phyloP scores from a whole-genome alignment of 2,329 filamentous ascomycete genomes.

The Fusarium sp. region DNA sequence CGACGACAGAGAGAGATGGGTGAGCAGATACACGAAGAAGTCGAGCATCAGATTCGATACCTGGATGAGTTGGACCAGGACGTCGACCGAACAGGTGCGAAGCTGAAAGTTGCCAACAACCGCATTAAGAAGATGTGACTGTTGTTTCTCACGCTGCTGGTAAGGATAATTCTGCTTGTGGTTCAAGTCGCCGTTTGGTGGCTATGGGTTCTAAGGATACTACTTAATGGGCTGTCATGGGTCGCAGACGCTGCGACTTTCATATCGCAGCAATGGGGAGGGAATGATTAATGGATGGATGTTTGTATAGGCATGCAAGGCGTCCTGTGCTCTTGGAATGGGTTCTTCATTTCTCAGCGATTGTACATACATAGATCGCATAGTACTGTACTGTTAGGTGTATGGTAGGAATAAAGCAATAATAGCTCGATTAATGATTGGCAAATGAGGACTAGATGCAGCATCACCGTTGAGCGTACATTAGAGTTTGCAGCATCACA shows the following conservation, averaged over 20 bases:
- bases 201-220: conserved; percentile 45
- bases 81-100: conserved; percentile 72
- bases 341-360: conserved; percentile 10
- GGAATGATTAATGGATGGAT: conserved; percentile 15
- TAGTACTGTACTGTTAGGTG: conserved; percentile 4
- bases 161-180: conserved; percentile 47
- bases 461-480: conserved; percentile 28
- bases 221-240: conserved; percentile 46
- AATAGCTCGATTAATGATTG: not conserved
- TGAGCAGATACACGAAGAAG: conserved; percentile 78
- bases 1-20: conserved; percentile 82
- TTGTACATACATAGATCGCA: not conserved
- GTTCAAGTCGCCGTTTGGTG: conserved; percentile 50
- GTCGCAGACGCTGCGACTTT: conserved; percentile 45
- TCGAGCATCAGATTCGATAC: conserved; percentile 78
- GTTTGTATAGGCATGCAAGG: conserved; percentile 27
- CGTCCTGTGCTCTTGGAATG: conserved; percentile 30
- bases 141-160: conserved; percentile 37
- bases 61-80: conserved; percentile 75
- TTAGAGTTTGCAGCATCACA: conserved; percentile 4
- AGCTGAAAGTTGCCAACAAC: conserved; percentile 80
- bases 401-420: conserved; percentile 1
- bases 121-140: conserved; percentile 74
- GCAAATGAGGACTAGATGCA: conserved; percentile 14
- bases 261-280: conserved; percentile 37